Conservation (phyloP, 345 rosid genomes). For the Mercurialis annua region DNA sequence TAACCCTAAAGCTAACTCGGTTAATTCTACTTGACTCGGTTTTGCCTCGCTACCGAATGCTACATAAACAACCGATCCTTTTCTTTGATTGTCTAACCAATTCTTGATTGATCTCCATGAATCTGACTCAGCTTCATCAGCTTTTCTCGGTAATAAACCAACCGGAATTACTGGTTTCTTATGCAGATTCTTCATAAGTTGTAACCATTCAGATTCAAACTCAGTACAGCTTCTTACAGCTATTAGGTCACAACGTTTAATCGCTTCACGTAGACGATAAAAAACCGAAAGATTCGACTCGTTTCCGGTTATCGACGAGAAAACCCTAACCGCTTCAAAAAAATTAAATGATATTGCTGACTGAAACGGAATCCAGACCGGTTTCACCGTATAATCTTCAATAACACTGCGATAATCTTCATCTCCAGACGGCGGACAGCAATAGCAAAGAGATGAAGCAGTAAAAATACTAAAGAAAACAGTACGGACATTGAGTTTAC, state of each 20-base stretch:
- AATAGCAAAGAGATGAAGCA: not conserved
- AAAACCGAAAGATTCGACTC: not conserved
- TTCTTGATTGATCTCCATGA: slow-evolving; percentile 4
- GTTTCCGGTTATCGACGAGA: too few species aligned
- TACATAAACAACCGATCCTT: slow-evolving; percentile 8
- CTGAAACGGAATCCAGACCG: slow-evolving; percentile 9
- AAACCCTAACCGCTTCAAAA: not conserved
- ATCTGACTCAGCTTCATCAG: not conserved
- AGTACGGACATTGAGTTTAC: not conserved
- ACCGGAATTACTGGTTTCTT: slow-evolving; percentile 3
- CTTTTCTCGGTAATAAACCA: not conserved
- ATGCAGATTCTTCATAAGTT: not conserved
- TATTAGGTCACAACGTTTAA: not conserved
- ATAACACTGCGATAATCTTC: not conserved
- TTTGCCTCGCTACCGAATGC: slow-evolving; percentile 14
- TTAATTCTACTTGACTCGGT: slow-evolving; percentile 7
- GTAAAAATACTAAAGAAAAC: not conserved
- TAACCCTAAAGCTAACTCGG: slow-evolving; percentile 12
- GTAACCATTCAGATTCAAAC: slow-evolving; percentile 1
- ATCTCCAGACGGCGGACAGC: too few species aligned
- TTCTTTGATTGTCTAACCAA: slow-evolving; percentile 4
- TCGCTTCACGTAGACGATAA: not conserved
- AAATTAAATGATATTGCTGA: not conserved
- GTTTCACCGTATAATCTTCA: slow-evolving; percentile 6
- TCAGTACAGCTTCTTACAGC: not conserved